Conservation (phyloP, 192 early-diverging fungal genomes). For the Backusella parvicylindrica region DNA sequence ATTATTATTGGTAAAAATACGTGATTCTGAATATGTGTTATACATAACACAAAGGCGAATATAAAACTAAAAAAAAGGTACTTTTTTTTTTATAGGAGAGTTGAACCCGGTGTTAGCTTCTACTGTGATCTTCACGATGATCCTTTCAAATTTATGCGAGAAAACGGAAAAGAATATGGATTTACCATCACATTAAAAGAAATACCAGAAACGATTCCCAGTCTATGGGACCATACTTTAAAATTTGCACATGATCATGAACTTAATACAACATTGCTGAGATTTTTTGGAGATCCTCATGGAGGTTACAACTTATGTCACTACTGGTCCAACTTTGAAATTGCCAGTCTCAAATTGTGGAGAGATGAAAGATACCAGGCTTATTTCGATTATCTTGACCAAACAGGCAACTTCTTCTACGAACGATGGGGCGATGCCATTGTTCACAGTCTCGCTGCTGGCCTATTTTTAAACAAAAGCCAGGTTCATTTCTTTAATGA, state of each 20-base stretch:
- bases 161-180: constrained; percentile 61
- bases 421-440: constrained; percentile 78
- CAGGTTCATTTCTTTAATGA: constrained; percentile 70
- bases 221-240: constrained; percentile 56
- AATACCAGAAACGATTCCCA: constrained; percentile 50
- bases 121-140: constrained; percentile 72
- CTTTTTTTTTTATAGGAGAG: constrained; percentile 29
- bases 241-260: constrained; percentile 47
- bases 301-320: constrained; percentile 64
- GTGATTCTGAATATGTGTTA: no score
- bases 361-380: constrained; percentile 58
- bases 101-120: constrained; percentile 77
- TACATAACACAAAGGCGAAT: neutral
- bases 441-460: constrained; percentile 62
- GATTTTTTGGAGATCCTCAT: constrained; percentile 45
- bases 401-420: constrained; percentile 82
- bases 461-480: constrained; percentile 49
- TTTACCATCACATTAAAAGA: constrained; percentile 64
- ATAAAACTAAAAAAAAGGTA: neutral
- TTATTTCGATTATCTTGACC: constrained; percentile 69
- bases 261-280: constrained; percentile 18
- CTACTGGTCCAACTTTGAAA: constrained; percentile 81
- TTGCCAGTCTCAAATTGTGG: constrained; percentile 68
- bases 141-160: constrained; percentile 66
- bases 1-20: constrained; percentile 81